Conservation (phyloP, 1,284 basidiomycete species). For the Ceratobasidium theobromae region DNA sequence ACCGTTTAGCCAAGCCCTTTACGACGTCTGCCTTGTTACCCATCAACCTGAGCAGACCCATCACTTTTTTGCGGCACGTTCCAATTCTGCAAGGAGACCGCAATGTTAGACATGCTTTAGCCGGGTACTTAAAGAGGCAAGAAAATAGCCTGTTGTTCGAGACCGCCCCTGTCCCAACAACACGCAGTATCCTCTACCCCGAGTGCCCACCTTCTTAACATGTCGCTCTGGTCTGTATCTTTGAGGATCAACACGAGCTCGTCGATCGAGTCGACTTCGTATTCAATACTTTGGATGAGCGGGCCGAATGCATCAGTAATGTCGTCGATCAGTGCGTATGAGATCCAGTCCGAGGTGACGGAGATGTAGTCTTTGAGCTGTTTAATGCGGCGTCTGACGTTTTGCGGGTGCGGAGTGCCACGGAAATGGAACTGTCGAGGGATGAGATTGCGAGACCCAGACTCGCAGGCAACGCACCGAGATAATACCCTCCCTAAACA, state of each 20-base stretch:
- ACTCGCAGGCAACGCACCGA: conserved; percentile 59
- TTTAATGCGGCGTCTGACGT: conserved; percentile 96
- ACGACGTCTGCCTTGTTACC: conserved; percentile 99
- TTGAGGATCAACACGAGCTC: conserved; percentile 97
- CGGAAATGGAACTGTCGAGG: conserved; percentile 89
- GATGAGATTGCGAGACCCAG: conserved; percentile 10
- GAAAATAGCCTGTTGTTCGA: no score
- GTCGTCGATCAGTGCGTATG: conserved; percentile 98
- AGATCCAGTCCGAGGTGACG: conserved; percentile 99
- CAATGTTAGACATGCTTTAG: not conserved
- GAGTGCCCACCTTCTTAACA: conserved; percentile 64
- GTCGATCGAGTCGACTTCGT: conserved; percentile 98
- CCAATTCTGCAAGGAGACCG: conserved; percentile 88
- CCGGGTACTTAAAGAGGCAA: not conserved
- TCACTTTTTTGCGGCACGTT: conserved; percentile 98
- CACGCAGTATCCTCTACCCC: no score
- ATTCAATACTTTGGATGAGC: conserved; percentile 97
- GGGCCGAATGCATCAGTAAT: conserved; percentile 99
- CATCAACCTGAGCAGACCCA: conserved; percentile 95
- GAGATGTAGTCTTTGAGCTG: conserved; percentile 98
- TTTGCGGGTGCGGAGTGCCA: conserved; percentile 95
- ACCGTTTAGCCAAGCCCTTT: conserved; percentile 96
- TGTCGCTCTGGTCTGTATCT: conserved; percentile 78
- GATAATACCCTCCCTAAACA: conserved; percentile 96
- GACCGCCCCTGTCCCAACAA: no score